These are phyloP conservation scores for Erodium texanum DNA, from an alignment of 441 rosid genomes.

Conservation along the genomic window DNA sequence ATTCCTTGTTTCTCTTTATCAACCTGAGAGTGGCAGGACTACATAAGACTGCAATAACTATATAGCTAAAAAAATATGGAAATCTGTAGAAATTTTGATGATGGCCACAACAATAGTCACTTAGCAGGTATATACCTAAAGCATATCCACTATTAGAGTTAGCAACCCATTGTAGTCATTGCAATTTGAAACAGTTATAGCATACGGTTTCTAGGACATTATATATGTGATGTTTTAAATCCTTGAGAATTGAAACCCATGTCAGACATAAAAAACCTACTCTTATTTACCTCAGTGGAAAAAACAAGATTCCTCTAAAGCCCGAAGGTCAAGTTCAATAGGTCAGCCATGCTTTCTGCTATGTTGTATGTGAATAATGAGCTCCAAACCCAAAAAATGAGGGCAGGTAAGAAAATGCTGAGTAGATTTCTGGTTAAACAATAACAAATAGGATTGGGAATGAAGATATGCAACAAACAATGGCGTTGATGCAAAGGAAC, in stretches of 20 bases:
- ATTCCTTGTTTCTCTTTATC: conserved; percentile 67
- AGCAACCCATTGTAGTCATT: neutral
- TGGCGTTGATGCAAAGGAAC: neutral
- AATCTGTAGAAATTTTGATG: neutral
- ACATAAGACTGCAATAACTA: neutral
- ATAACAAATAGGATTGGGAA: neutral
- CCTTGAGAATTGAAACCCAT: neutral
- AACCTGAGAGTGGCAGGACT: conserved; percentile 39
- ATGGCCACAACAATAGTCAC: neutral
- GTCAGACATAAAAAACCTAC: neutral
- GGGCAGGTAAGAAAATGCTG: neutral
- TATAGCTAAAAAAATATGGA: neutral
- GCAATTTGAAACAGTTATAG: neutral
- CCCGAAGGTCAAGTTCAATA: neutral
- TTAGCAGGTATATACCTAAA: neutral
- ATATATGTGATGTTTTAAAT: too few relatives aligned
- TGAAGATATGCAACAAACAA: neutral
- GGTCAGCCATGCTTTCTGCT: neutral
- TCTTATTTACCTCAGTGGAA: neutral
- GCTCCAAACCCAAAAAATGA: neutral
- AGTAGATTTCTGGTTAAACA: neutral
- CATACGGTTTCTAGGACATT: neutral
- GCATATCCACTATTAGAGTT: neutral
- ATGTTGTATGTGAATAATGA: neutral
- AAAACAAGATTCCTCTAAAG: neutral